Conservation (phyloP, 768 basidiomycete genomes). For the Termitomyces sp. region DNA sequence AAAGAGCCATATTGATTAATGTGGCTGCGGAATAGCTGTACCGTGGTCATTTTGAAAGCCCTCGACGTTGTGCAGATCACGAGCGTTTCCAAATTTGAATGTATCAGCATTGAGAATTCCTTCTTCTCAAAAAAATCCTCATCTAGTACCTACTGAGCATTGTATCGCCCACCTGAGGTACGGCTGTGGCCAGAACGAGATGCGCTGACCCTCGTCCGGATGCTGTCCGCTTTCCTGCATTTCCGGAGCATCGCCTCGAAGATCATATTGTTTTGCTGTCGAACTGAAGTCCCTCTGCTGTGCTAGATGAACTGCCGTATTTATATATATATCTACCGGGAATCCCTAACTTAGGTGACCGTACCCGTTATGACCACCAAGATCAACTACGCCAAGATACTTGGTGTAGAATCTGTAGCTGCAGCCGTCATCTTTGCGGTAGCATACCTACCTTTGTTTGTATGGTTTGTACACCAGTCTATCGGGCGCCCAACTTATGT, state of each 20-base stretch:
- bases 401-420: conserved; percentile 27
- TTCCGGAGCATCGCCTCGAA: background rate
- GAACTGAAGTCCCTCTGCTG: background rate
- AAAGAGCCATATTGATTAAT: background rate
- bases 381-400: conserved; percentile 26
- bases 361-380: background rate
- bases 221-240: background rate
- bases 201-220: background rate
- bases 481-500: conserved; percentile 27
- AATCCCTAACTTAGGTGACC: background rate
- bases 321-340: background rate
- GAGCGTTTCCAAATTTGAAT: background rate
- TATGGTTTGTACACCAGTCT: conserved; percentile 24
- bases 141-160: background rate
- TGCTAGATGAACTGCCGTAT: background rate
- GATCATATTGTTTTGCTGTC: background rate
- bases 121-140: background rate
- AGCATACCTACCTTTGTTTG: conserved; percentile 24
- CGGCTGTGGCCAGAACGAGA: background rate
- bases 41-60: too few species aligned
- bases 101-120: background rate
- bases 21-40: background rate
- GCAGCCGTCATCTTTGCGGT: conserved; percentile 30
- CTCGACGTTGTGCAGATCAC: background rate
- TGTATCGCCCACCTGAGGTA: background rate